Evolutionary conservation across 352 stramenopile genomes (phyloP), one percentile per base, ranked within the genome.

Genomic region (Pythium angustatum): DNA sequence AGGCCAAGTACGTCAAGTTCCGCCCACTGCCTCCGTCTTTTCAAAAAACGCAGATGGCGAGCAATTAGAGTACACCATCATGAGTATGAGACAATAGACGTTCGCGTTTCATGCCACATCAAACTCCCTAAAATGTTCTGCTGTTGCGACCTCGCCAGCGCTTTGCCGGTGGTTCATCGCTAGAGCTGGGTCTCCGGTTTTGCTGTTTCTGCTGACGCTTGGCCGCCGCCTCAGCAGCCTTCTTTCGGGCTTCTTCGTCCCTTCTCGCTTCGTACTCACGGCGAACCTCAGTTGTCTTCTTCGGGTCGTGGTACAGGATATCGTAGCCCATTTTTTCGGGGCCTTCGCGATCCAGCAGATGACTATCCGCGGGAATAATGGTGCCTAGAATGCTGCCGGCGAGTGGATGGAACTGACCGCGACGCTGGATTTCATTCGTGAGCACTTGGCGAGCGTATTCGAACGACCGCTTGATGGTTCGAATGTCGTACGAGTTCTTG

Each of bases 401-500:
- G 11, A 90, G 69, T 9, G 74, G 56, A 21, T 88, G 75, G 58
- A 91, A 87, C 63, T 87, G 74, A 10, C 85, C 85, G 30, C 87
- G 80, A 2, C 81, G 77, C 17, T 79, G 68, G 45, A 94, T 89
- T 53, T 94, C 85, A 59, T 89, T 90, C 56, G 77, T 66, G 30
- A 94, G 65, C 38, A 91, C 77, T 61, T 85, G 79, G 15, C 79
- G 79, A 15, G 87, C 84, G 47, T 94, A 92, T 44, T 96, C 91
- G 73, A 98, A 98, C 11, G 94, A 84, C 26, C 90, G 78, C 63
- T 96, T 88, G 49, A 98, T 81, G 12, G 87, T 90, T 26, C 89
- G 81, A 53, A 98, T 96, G 22, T 97, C 81, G 80, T 94, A 98
- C 56, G 88, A 96, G 72, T 97, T 91, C 40, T 88, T 93, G 8